Evolutionary conservation across 257 asterid species (phyloP).

Genomic region (Verbena officinalis): DNA sequence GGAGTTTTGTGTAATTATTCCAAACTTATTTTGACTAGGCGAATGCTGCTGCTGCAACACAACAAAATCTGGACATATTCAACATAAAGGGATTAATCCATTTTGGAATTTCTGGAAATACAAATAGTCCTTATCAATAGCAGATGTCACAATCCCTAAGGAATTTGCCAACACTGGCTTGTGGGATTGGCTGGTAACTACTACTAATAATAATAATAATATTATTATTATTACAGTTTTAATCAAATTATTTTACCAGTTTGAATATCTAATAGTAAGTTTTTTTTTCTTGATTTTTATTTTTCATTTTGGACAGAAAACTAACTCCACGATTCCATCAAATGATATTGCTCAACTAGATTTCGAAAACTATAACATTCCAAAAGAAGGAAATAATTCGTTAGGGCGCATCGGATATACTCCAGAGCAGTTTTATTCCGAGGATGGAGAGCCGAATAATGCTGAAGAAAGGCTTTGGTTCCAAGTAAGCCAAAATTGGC

Average conservation of each 20-base stretch:
- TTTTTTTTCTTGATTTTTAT: neutral
- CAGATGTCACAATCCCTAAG: constrained; percentile 58
- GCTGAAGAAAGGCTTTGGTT: constrained; percentile 46
- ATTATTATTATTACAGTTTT: too few species aligned
- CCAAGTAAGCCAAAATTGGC: constrained; percentile 44
- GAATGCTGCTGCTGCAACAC: constrained; percentile 76
- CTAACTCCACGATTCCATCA: constrained; percentile 35
- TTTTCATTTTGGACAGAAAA: constrained; percentile 44
- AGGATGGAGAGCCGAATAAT: constrained; percentile 39
- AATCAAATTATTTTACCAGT: too few species aligned
- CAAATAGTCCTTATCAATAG: constrained; percentile 52
- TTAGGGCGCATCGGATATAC: constrained; percentile 49
- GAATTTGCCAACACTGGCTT: constrained; percentile 57
- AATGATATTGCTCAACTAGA: constrained; percentile 47
- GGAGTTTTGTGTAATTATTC: neutral
- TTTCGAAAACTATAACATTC: constrained; percentile 47
- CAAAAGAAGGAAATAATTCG: constrained; percentile 46
- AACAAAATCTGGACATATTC: constrained; percentile 66
- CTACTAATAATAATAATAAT: too few species aligned
- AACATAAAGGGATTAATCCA: constrained; percentile 51
- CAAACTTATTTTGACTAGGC: constrained; percentile 37
- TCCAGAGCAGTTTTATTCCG: constrained; percentile 54
- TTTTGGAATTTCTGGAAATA: constrained; percentile 69
- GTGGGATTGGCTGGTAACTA: constrained; percentile 75
- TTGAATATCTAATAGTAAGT: too few species aligned